A percentile compares a stretch with the other conserved stretches of the same genome.
Evolutionary conservation across 345 rosid genomes (phyloP).

Genomic region (Arabis hirsuta): DNA sequence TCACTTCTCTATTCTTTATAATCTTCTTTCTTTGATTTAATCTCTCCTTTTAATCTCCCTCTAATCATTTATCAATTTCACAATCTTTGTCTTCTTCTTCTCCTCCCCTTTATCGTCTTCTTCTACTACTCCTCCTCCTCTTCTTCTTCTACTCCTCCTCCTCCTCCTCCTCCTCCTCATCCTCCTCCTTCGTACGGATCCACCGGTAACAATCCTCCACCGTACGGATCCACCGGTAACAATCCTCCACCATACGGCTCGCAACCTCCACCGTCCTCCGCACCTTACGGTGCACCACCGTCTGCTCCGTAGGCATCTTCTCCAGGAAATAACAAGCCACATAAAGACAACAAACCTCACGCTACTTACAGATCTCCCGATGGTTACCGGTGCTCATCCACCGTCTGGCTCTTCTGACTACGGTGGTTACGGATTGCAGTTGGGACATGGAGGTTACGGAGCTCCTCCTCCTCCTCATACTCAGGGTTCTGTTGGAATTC

Average conservation of each 20-base stretch:
- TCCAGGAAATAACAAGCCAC: constrained; percentile 9
- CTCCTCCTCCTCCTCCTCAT: constrained; percentile 22
- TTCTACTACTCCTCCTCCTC: no score
- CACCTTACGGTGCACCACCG: constrained; percentile 43
- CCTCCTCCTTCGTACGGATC: constrained; percentile 46
- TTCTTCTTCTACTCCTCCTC: neutral
- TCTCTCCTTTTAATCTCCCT: no score
- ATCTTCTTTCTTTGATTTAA: no score
- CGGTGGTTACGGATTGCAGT: constrained; percentile 47
- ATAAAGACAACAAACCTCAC: constrained; percentile 44
- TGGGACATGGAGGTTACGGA: constrained; percentile 44
- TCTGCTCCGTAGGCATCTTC: constrained; percentile 25
- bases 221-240: constrained; percentile 39
- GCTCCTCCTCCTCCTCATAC: constrained; percentile 74
- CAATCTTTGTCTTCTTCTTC: no score
- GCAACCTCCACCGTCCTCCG: constrained; percentile 42
- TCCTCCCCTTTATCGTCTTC: no score
- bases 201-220: constrained; percentile 38
- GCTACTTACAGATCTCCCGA: constrained; percentile 38
- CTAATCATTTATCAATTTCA: no score
- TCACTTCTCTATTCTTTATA: no score
- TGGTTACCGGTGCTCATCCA: constrained; percentile 46
- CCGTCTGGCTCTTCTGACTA: constrained; percentile 59
- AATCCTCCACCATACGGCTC: constrained; percentile 44
- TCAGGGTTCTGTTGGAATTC: constrained; percentile 66